phyloP scores from a whole-genome alignment of 176 grass and related monocot species.

The Triticum aestivum region IWGSC_CS_RefSeq_v2.1 NC_057814.1:384699481-384699980 shows the following conservation, averaged over 20 bases:
- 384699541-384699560: too few relatives aligned
- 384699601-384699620: too few relatives aligned
- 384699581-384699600: too few relatives aligned
- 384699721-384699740: background rate
- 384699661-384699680: too few relatives aligned
- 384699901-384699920: conserved; percentile 31
- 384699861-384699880: conserved; percentile 22
- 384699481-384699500: too few relatives aligned
- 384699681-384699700: too few relatives aligned
- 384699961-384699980: background rate
- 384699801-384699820: conserved; percentile 2
- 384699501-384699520: too few relatives aligned
- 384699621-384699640: background rate
- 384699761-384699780: too few relatives aligned
- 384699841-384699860: conserved; percentile 1
- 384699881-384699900: conserved; percentile 23
- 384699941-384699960: conserved; percentile 7
- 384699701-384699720: background rate
- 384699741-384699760: too few relatives aligned
- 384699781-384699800: background rate
- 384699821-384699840: background rate
- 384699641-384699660: conserved; percentile 19
- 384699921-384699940: background rate
- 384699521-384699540: too few relatives aligned
- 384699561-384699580: too few relatives aligned